Percentiles rank a stretch among this genome's conserved stretches.
Conservation (phyloP, 805 yeast species). For the Hyphopichia homilentoma region DNA sequence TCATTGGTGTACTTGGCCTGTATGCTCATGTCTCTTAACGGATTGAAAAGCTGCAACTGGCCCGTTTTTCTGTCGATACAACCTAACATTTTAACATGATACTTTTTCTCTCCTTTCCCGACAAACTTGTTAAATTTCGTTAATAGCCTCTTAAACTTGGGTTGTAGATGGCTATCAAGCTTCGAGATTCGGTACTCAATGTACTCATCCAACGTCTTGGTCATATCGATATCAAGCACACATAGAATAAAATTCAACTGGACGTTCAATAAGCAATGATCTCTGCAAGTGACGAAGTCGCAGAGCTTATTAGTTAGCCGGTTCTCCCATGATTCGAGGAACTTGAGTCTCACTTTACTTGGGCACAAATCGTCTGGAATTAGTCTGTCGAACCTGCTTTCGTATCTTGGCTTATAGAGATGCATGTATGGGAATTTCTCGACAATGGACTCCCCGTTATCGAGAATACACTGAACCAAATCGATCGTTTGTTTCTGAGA, state of each 20-base stretch:
- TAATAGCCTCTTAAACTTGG: no score
- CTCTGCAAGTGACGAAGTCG: slow-evolving; percentile 19
- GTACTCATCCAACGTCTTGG: slow-evolving; percentile 18
- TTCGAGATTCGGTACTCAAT: slow-evolving; percentile 7
- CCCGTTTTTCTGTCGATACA: slow-evolving; percentile 37
- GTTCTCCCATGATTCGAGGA: slow-evolving; percentile 29
- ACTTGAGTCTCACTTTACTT: no score
- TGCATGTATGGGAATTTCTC: slow-evolving; percentile 13
- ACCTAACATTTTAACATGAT: no score
- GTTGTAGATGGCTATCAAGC: no score
- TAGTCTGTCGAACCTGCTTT: slow-evolving; percentile 13
- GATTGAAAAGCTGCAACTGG: slow-evolving; percentile 17
- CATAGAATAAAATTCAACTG: slow-evolving; percentile 37
- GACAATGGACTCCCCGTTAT: slow-evolving; percentile 15
- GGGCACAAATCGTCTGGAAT: slow-evolving; percentile 15
- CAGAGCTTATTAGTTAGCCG: slow-evolving; percentile 20
- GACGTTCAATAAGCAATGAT: slow-evolving; percentile 28
- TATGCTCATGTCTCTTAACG: not conserved
- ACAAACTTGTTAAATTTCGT: no score
- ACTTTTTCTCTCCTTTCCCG: no score
- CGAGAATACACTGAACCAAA: no score
- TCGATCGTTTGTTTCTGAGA: no score
- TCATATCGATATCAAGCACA: slow-evolving; percentile 27
- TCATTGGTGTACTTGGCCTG: no score
- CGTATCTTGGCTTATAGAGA: slow-evolving; percentile 11